These are phyloP conservation scores for Amanita molliuscula DNA, from an alignment of 768 basidiomycete species.

Conservation along the genomic window DNA sequence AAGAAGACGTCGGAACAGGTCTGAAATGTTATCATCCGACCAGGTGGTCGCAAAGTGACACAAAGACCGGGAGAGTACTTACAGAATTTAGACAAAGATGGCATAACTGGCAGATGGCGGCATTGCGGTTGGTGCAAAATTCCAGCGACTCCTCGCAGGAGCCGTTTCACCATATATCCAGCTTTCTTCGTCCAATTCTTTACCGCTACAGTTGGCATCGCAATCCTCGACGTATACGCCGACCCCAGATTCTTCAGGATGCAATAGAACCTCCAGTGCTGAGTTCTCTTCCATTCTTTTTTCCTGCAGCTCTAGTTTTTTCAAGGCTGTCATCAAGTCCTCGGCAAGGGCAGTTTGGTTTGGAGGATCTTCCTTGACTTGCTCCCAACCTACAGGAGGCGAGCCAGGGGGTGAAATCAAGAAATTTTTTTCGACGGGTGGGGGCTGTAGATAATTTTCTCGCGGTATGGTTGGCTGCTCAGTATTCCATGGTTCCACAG, in stretches of 20 bases:
- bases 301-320: constrained; percentile 50
- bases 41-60: constrained; percentile 5
- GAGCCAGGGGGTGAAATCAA: constrained; percentile 97
- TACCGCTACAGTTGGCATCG: constrained; percentile 27
- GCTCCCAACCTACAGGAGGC: constrained; percentile 96
- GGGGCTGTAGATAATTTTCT: constrained; percentile 62
- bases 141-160: constrained; percentile 43
- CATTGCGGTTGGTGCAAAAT: constrained; percentile 40
- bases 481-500: constrained; percentile 15
- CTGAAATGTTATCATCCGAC: constrained; percentile 60
- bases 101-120: constrained; percentile 33
- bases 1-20: constrained; percentile 66
- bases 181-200: constrained; percentile 37
- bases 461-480: constrained; percentile 22
- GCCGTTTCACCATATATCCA: constrained; percentile 58
- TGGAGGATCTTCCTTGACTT: constrained; percentile 81
- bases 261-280: constrained; percentile 46
- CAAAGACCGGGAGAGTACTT: constrained; percentile 7
- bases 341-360: constrained; percentile 76
- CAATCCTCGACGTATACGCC: constrained; percentile 74
- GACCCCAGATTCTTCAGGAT: constrained; percentile 66
- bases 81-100: constrained; percentile 9
- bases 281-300: constrained; percentile 16
- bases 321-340: constrained; percentile 76
- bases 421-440: constrained; percentile 83